Base-by-base conservation (phyloP, 305 asterid genomes). In the Fraxinus sp. region DNA sequence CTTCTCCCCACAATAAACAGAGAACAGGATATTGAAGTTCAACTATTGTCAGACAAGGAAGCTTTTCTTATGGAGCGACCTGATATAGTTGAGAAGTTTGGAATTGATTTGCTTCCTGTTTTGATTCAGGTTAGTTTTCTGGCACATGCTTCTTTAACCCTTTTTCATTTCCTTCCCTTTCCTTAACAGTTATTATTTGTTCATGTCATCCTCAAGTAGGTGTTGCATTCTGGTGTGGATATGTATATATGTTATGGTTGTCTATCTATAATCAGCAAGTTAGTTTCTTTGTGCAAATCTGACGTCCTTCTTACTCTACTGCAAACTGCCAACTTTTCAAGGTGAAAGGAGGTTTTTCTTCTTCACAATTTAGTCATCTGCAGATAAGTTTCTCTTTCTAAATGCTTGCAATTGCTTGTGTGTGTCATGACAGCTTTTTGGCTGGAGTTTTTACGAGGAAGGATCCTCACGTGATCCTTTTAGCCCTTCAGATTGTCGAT, bases 401-500 rank as follows among this genome's bases (percentile, higher is more conserved):
- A 79, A 76, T 55, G 28, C 22, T 78, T 49, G 41, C 28, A 24
- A 59, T 20, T 77, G 59, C 59, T 62, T 84, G 7, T 80, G 7
- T 80, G 24, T 86, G 80, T 76, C 82, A 33, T 80, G 74, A 8
- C 94, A 97, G 99, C 84, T 93, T 92, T 87, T 87, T 97, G 91
- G 99, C 99, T 84, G 99, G 99, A 75, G 96, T 95, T 55, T 92
- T 97, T 86, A 86, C 89, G 24, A 90, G 97, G 85, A 95, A 95
- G 91, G 99, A 97, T 86, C 91, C 84, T 78, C 99, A 95, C 80
- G 93, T 93, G 84, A 80, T 91, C 79, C 72, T 91, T 30, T 80
- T 90, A 80, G 97, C 93, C 84, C 98, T 97, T 91, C 93, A 91
- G 82, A 91, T 94, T 76, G 97, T 92, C 68, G 93, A 95, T 80